Percentiles rank a stretch among this genome's conserved stretches.
phyloP scores from a whole-genome alignment of 2,329 filamentous ascomycete genomes.

The Phyllosticta capitalensis region DNA sequence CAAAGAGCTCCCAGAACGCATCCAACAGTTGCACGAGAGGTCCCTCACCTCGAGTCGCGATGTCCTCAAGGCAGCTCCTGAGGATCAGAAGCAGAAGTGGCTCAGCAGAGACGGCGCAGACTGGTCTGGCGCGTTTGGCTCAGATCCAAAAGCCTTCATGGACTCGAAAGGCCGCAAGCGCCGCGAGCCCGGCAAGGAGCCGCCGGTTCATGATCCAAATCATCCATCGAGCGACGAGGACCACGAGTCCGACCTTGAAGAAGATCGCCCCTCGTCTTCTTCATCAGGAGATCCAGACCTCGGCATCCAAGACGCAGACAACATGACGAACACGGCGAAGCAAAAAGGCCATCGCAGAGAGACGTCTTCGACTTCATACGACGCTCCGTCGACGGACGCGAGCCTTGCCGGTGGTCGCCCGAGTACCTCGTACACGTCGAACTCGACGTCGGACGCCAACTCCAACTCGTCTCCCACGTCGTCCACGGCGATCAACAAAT shows the following conservation, averaged over 20 bases:
- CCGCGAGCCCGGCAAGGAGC: conserved; percentile 46
- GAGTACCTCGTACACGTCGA: conserved; percentile 17
- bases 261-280: conserved; percentile 30
- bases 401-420: conserved; percentile 14
- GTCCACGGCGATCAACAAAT: conserved; percentile 16
- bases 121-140: conserved; percentile 78
- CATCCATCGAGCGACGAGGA: conserved; percentile 36
- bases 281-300: conserved; percentile 39
- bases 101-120: conserved; percentile 70
- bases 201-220: conserved; percentile 43
- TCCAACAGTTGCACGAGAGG: conserved; percentile 70
- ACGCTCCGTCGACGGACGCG: conserved; percentile 17
- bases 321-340: conserved; percentile 17
- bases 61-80: conserved; percentile 61
- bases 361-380: conserved; percentile 4
- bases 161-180: conserved; percentile 44
- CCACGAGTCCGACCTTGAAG: conserved; percentile 30
- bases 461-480: not conserved
- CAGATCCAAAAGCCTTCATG: conserved; percentile 57
- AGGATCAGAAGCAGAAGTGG: conserved; percentile 69
- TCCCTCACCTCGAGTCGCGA: conserved; percentile 73
- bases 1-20: conserved; percentile 60
- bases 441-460: not conserved
- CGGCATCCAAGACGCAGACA: conserved; percentile 49
- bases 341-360: conserved; percentile 17